Evolutionary conservation across 177 flowering plant genomes (phyloP), one percentile per base, ranked within the genome.

Genomic region (Tripterygium wilfordii): DNA sequence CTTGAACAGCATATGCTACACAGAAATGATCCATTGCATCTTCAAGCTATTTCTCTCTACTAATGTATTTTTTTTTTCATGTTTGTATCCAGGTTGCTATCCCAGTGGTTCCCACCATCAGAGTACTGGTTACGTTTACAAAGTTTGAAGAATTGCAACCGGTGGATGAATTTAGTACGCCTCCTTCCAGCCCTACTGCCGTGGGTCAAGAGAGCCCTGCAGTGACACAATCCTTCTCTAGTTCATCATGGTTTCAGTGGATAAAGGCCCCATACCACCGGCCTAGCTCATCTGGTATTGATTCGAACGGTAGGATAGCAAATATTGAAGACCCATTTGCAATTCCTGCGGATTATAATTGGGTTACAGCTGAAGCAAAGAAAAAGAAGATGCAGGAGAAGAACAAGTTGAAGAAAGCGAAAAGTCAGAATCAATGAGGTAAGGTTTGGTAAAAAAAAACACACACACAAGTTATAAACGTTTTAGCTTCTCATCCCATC

Each of bases 231-330:
- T 35, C 86, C n/a, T n/a, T n/a, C 9, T 57, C 79, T 1, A 65
- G 68, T 46, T 76, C 87, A n/a, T 88, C 96, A 21, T 87, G 99
- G 97, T 67, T 92, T 59, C 85, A 75, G 53, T 89, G 99, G 99
- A 79, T 92, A 29, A 92, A 79, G 62, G 62, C 75, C 17, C 80
- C 88, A 36, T 62, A n/a, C 82, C 5, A 42, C 48, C 16, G 61
- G 68, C n/a, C n/a, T n/a, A n/a, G n/a, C n/a, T n/a, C n/a, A n/a
- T n/a, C n/a, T n/a, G n/a, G n/a, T n/a, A n/a, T n/a, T n/a, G 67
- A 80, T 9, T 76, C 73, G 14, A 65, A 63, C 61, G 79, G 77
- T 58, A 66, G 74, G 55, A 70, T 77, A 16, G 94, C 87, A 36
- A 85, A 66, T 41, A 50, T 70, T 45, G 85, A 74, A 40, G 90